Evolutionary conservation across 371 early-diverging fungal species (phyloP), one percentile per base, ranked within the genome.

Genomic region (Lichtheimia corymbifera): DNA sequence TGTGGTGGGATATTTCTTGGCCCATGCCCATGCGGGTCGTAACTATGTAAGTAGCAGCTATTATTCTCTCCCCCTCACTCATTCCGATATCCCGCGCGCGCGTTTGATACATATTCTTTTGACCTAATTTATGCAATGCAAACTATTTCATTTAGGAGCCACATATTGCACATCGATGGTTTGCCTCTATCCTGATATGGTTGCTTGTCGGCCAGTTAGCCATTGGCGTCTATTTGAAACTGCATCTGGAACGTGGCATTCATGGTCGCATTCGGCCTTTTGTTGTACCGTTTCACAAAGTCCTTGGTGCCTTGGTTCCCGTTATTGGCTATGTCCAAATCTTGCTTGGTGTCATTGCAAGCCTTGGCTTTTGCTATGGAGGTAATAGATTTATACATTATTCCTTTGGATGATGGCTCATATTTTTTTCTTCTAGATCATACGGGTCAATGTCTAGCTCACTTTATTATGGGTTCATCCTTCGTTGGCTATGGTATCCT

Each of bases 391-490:
- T n/a, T 13, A 17, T 45, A 47, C 28, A 27, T 35, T 13, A 5
- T 12, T 11, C 42, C 18, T 42, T 14, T 15, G 15, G 4, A 50
- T 49, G 20, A 11, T 14, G 15, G 13, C 18, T 25, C n/a, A 17
- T 17, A 62, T 50, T 1, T 45, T 40, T 18, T 6, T 13, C 17
- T 27, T 49, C 6, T 63, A 80, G 88, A 83, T 7, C 69, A 70
- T 45, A 72, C 76, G 2, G 88, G 85, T 9, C 88, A 88, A 59
- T 88, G 88, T 45, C 68, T 88, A 43, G 88, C 88, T 1, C 88
- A 88, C 62, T 83, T 87, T 58, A 88, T 88, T 55, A 88, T 88
- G 88, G 88, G 88, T 7, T 85, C 86, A 20, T 86, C 88, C 22
- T 88, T 88, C 71, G 77, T 85, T 24, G 87, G 74, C 13, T 88